phyloP scores from a whole-genome alignment of 176 grass and related monocot genomes.

The Thalia dealbata region DNA sequence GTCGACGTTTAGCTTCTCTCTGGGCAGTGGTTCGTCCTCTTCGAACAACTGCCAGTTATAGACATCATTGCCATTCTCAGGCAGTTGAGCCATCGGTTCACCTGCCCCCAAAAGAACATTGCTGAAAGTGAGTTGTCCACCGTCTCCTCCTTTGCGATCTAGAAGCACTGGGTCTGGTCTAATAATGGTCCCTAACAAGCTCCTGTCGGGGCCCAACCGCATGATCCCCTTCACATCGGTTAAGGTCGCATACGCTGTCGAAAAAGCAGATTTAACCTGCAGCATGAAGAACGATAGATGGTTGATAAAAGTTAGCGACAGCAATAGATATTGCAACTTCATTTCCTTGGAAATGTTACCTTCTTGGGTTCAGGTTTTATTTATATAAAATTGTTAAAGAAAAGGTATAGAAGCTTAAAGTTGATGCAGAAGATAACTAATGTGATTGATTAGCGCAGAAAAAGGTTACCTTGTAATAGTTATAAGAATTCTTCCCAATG shows the following conservation, averaged over 20 bases:
- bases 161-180: conserved; percentile 71
- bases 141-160: conserved; percentile 72
- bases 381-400: too few relatives aligned
- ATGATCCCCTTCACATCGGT: conserved; percentile 58
- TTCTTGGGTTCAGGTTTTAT: too few relatives aligned
- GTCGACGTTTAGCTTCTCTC: conserved; percentile 35
- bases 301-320: too few relatives aligned
- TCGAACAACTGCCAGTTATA: conserved; percentile 92
- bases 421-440: not conserved
- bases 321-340: too few relatives aligned
- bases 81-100: conserved; percentile 36
- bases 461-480: conserved; percentile 74
- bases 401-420: too few relatives aligned
- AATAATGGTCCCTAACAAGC: conserved; percentile 82
- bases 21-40: conserved; percentile 81
- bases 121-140: conserved; percentile 21
- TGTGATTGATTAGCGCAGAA: not conserved
- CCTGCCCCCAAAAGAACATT: conserved; percentile 45
- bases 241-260: conserved; percentile 63
- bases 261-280: conserved; percentile 94
- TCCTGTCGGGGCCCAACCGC: conserved; percentile 52
- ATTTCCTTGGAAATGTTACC: too few relatives aligned
- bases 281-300: not conserved
- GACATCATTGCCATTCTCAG: conserved; percentile 40
- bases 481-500: conserved; percentile 91